Percentiles rank a stretch among this genome's conserved stretches.
These are phyloP conservation scores for Aureobasidium melanogenum DNA, from an alignment of 2,329 filamentous ascomycete genomes.

Conservation along the genomic window DNA sequence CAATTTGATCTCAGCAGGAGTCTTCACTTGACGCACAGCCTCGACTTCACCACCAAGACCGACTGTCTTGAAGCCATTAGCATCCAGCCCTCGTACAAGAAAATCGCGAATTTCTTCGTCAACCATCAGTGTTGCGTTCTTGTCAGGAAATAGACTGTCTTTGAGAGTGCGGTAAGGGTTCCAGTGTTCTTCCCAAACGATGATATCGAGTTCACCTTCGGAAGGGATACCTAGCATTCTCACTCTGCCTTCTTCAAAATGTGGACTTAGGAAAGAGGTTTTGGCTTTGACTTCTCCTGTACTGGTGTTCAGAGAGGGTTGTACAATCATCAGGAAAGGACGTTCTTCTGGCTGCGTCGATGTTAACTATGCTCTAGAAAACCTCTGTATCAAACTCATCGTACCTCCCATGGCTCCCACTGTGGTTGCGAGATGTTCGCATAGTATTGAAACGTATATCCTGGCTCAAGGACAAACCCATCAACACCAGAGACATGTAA, in stretches of 20 bases:
- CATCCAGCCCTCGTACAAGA: slow-evolving; percentile 48
- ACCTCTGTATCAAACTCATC: rapidly evolving
- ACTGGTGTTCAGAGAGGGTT: slow-evolving; percentile 32
- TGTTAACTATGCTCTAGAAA: neutral
- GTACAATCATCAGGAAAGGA: slow-evolving; percentile 54
- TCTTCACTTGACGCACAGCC: slow-evolving; percentile 51
- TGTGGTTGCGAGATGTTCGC: slow-evolving; percentile 52
- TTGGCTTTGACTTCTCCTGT: slow-evolving; percentile 41
- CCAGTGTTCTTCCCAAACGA: slow-evolving; percentile 58
- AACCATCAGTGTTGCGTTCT: slow-evolving; percentile 44
- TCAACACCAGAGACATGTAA: slow-evolving; percentile 44
- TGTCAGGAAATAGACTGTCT: slow-evolving; percentile 33
- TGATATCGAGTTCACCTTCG: slow-evolving; percentile 41
- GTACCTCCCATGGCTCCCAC: slow-evolving; percentile 53
- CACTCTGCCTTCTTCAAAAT: slow-evolving; percentile 53
- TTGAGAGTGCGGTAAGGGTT: slow-evolving; percentile 49
- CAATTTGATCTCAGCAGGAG: slow-evolving; percentile 46
- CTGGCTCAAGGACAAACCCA: slow-evolving; percentile 55
- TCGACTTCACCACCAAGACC: slow-evolving; percentile 48
- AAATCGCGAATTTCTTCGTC: slow-evolving; percentile 59
- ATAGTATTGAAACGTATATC: slow-evolving; percentile 58
- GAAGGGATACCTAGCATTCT: slow-evolving; percentile 51
- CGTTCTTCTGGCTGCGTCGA: slow-evolving; percentile 45
- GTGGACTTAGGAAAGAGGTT: slow-evolving; percentile 50
- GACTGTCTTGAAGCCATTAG: slow-evolving; percentile 47